These are phyloP conservation scores for Oryza glumipatula DNA, from an alignment of 176 grass and related monocot species.

Conservation along the genomic window DNA sequence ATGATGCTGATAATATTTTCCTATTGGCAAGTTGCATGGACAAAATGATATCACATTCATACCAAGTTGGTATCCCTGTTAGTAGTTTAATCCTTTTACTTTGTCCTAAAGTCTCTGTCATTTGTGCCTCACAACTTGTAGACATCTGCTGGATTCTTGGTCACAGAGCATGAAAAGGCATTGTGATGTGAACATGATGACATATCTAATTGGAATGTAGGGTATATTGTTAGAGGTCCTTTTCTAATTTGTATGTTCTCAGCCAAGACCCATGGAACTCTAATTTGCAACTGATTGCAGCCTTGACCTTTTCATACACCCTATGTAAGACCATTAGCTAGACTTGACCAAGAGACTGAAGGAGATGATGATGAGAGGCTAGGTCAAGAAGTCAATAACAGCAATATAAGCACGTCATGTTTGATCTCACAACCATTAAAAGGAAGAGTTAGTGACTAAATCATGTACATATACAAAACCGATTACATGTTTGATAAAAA, in stretches of 20 bases:
- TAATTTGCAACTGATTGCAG: neutral
- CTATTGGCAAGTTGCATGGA: constrained; percentile 5
- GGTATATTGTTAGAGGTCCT: neutral
- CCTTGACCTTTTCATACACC: constrained; percentile 38
- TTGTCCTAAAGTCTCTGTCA: constrained; percentile 26
- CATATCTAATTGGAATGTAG: constrained; percentile 5
- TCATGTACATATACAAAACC: neutral
- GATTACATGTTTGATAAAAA: too few species aligned
- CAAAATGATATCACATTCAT: neutral
- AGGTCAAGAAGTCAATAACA: neutral
- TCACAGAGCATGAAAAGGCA: constrained; percentile 30
- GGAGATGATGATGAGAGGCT: neutral
- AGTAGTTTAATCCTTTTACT: constrained; percentile 7
- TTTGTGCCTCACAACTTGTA: constrained; percentile 23
- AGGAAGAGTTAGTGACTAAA: neutral
- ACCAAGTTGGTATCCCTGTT: constrained; percentile 5
- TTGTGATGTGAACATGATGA: constrained; percentile 22
- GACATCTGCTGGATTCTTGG: constrained; percentile 27
- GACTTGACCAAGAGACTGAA: constrained; percentile 32
- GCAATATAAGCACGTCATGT: neutral
- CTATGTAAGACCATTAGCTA: neutral
- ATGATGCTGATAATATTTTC: neutral
- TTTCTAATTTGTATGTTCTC: constrained; percentile 4
- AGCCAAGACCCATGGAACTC: neutral
- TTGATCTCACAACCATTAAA: neutral